These are phyloP conservation scores for Lichina pygmaea DNA, from an alignment of 495 filamentous ascomycete species.

Conservation along the genomic window DNA sequence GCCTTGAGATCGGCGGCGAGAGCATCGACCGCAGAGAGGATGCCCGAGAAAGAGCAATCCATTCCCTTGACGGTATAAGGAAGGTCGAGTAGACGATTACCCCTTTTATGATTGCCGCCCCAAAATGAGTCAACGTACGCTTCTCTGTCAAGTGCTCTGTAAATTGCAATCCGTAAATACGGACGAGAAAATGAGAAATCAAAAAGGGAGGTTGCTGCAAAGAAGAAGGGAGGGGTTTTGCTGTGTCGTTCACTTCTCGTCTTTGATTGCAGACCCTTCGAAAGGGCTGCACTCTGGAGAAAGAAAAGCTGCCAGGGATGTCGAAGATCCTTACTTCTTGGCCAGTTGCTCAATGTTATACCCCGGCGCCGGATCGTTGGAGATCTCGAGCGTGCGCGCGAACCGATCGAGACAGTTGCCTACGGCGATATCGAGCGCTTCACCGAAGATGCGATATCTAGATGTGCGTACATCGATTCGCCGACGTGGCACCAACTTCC, in stretches of 20 bases:
- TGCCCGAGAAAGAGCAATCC: conserved; percentile 88
- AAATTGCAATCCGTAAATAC: too few species aligned
- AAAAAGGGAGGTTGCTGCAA: too few species aligned
- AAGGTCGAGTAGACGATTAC: conserved; percentile 48
- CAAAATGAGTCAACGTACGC: background rate
- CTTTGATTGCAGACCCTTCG: background rate
- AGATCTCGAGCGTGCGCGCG: conserved; percentile 65
- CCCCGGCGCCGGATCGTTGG: conserved; percentile 86
- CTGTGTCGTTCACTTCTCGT: too few species aligned
- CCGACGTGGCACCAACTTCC: background rate
- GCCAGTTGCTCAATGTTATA: conserved; percentile 97
- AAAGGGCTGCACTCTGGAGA: conserved; percentile 8
- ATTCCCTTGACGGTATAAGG: conserved; percentile 96
- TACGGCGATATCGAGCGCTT: conserved; percentile 90
- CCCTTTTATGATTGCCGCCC: background rate
- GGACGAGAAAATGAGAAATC: too few species aligned
- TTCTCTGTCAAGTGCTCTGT: background rate
- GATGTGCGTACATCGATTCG: background rate
- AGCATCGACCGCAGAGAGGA: conserved; percentile 55
- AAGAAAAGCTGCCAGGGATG: background rate
- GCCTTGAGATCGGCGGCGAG: conserved; percentile 36
- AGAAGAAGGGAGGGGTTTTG: too few species aligned
- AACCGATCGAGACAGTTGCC: conserved; percentile 95
- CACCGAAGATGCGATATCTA: conserved; percentile 81
- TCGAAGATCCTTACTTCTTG: conserved; percentile 20